Percentiles rank a stretch among this genome's conserved stretches.
These are phyloP conservation scores for Pythium rishiriense DNA, from an alignment of 352 stramenopile species.

Conservation along the genomic window DNA sequence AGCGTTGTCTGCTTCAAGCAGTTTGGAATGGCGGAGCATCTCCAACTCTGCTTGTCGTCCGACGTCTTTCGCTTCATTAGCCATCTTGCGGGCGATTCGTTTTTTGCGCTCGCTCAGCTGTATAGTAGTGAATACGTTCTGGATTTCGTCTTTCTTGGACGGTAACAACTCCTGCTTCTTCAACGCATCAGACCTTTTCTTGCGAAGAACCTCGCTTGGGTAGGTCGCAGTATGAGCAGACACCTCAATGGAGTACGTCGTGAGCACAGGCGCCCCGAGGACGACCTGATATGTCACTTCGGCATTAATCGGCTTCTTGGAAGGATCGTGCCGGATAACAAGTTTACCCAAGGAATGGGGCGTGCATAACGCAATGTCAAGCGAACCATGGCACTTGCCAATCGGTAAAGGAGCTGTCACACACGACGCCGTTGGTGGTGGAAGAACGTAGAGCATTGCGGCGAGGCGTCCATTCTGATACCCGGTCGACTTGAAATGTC, in stretches of 20 bases:
- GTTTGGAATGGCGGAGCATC: slow-evolving; percentile 44
- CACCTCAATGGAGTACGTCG: slow-evolving; percentile 68
- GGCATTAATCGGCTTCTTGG: slow-evolving; percentile 44
- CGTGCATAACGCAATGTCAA: slow-evolving; percentile 64
- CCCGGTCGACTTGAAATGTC: slow-evolving; percentile 64
- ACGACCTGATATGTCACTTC: slow-evolving; percentile 73
- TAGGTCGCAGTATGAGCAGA: slow-evolving; percentile 45
- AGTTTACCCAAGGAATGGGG: slow-evolving; percentile 67
- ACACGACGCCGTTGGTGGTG: slow-evolving; percentile 18
- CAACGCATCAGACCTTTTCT: slow-evolving; percentile 52
- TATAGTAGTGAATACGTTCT: slow-evolving; percentile 71
- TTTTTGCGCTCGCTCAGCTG: slow-evolving; percentile 73
- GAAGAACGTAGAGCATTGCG: slow-evolving; percentile 75
- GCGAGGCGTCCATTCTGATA: slow-evolving; percentile 78
- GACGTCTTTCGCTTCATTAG: slow-evolving; percentile 47
- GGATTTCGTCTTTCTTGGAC: slow-evolving; percentile 52
- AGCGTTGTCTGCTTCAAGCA: slow-evolving; percentile 53
- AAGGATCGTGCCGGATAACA: slow-evolving; percentile 62
- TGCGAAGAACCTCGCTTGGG: slow-evolving; percentile 46
- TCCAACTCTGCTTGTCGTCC: slow-evolving; percentile 49
- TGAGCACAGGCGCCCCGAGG: slow-evolving; percentile 65
- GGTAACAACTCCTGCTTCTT: slow-evolving; percentile 72
- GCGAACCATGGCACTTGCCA: slow-evolving; percentile 49
- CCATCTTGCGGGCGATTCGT: slow-evolving; percentile 46
- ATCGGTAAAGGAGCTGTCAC: slow-evolving; percentile 37